Evolutionary conservation across 1,284 basidiomycete species (phyloP).

Genomic region (Vanrija sp.): DNA sequence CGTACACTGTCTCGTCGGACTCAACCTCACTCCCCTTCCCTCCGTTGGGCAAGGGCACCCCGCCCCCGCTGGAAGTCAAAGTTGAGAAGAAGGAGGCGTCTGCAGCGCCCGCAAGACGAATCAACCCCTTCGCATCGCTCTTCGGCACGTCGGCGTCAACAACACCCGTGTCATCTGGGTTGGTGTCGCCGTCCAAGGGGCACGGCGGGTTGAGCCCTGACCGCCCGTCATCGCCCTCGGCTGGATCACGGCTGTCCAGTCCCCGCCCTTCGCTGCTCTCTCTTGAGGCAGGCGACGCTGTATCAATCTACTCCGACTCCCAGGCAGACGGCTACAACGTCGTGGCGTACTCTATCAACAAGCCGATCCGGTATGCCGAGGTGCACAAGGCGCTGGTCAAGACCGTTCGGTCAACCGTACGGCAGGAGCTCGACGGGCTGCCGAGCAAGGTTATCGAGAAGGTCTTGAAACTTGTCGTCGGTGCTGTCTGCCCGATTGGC

Average conservation of each 20-base stretch:
- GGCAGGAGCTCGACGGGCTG: conserved; percentile 52
- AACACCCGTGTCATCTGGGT: neutral
- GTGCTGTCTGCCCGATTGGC: conserved; percentile 20
- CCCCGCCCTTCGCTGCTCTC: conserved; percentile 32
- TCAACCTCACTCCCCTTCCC: conserved; percentile 63
- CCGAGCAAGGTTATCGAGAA: conserved; percentile 66
- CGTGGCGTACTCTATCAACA: conserved; percentile 42
- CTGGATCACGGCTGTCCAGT: conserved; percentile 21
- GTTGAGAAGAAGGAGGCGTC: conserved; percentile 19
- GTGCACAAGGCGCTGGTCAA: conserved; percentile 60
- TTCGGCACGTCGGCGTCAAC: conserved; percentile 29
- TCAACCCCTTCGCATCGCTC: conserved; percentile 46
- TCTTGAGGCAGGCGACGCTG: conserved; percentile 23
- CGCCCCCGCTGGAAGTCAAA: conserved; percentile 5
- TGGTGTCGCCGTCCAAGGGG: neutral
- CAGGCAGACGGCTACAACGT: conserved; percentile 40
- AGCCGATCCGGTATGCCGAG: conserved; percentile 49
- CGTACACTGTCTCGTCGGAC: conserved; percentile 55
- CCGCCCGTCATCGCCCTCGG: conserved; percentile 47
- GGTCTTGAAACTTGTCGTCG: conserved; percentile 49
- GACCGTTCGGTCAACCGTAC: conserved; percentile 59
- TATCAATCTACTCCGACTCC: conserved; percentile 6
- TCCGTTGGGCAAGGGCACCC: conserved; percentile 47
- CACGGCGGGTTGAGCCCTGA: conserved; percentile 7
- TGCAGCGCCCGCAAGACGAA: conserved; percentile 8